Evolutionary conservation across 139 green algal genomes (phyloP).

Genomic region (Coccomyxa sp.): DNA sequence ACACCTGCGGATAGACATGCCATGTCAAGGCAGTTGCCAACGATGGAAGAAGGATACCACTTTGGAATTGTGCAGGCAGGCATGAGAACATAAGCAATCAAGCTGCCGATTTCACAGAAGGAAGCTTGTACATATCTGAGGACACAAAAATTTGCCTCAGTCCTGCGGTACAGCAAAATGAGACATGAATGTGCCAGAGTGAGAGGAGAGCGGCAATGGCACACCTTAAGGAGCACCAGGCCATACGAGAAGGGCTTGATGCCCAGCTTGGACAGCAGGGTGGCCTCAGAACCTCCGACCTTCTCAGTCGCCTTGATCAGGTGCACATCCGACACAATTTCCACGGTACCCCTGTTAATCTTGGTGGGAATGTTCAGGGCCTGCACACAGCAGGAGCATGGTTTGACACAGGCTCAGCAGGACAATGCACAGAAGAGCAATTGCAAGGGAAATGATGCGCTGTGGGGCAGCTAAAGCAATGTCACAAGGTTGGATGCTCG

Average conservation of each 20-base stretch:
- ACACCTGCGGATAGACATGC: slow-evolving; percentile 57
- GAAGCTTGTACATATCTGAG: neutral
- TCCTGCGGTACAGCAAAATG: neutral
- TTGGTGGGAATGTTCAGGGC: slow-evolving; percentile 99
- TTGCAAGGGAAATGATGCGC: neutral
- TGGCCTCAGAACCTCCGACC: slow-evolving; percentile 91
- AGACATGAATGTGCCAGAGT: neutral
- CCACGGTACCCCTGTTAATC: slow-evolving; percentile 98
- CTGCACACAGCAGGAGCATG: slow-evolving; percentile 27
- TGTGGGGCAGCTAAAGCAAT: neutral
- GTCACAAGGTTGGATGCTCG: neutral
- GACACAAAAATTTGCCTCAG: neutral
- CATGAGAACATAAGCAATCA: neutral
- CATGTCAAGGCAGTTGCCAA: neutral
- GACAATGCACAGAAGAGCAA: neutral
- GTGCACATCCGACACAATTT: slow-evolving; percentile 89
- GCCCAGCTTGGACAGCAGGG: slow-evolving; percentile 95
- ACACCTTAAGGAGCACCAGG: slow-evolving; percentile 51
- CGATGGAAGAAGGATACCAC: neutral
- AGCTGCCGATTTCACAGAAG: neutral
- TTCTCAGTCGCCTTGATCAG: slow-evolving; percentile 85
- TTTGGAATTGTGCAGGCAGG: neutral
- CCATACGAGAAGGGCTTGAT: slow-evolving; percentile 99
- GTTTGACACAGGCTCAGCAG: neutral
- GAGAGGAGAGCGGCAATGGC: neutral